These are phyloP conservation scores for Deuterostichococcus epilithicus DNA, from an alignment of 139 green algal genomes.

Conservation along the genomic window DNA sequence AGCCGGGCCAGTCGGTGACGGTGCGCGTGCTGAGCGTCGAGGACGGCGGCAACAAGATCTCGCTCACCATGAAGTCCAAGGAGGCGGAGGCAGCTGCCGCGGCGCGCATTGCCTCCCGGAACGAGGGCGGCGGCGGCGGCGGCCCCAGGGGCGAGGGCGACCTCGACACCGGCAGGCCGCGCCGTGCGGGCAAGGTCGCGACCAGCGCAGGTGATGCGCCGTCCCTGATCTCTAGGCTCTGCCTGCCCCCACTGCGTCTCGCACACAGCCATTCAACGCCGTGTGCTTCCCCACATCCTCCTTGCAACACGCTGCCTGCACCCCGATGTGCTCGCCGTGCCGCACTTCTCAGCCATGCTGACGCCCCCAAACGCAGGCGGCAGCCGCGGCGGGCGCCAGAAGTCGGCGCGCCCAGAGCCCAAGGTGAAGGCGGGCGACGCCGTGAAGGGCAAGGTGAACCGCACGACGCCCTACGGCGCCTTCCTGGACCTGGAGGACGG, in stretches of 20 bases:
- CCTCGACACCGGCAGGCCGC: background rate
- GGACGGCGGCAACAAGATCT: conserved; percentile 33
- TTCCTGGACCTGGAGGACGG: conserved; percentile 69
- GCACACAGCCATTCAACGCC: background rate
- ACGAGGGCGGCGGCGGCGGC: background rate
- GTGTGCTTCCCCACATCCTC: background rate
- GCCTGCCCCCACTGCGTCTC: background rate
- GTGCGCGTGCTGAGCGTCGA: conserved; percentile 57
- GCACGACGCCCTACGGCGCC: conserved; percentile 45
- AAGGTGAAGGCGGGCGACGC: conserved; percentile 30
- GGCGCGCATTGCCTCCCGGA: conserved; percentile 40
- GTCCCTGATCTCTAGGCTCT: background rate
- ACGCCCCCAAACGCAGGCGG: background rate
- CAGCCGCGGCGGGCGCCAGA: background rate
- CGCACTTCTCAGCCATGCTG: background rate
- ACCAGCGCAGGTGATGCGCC: background rate
- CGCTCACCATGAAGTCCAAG: conserved; percentile 46
- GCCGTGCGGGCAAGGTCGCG: conserved; percentile 5
- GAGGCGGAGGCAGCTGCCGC: conserved; percentile 40
- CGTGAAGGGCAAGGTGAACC: conserved; percentile 51
- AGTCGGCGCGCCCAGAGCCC: background rate
- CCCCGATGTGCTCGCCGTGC: background rate
- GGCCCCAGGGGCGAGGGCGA: background rate
- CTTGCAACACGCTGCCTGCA: background rate
- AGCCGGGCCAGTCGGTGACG: conserved; percentile 35